phyloP scores from a whole-genome alignment of 345 rosid genomes.

The Euphorbia lathyris region DNA sequence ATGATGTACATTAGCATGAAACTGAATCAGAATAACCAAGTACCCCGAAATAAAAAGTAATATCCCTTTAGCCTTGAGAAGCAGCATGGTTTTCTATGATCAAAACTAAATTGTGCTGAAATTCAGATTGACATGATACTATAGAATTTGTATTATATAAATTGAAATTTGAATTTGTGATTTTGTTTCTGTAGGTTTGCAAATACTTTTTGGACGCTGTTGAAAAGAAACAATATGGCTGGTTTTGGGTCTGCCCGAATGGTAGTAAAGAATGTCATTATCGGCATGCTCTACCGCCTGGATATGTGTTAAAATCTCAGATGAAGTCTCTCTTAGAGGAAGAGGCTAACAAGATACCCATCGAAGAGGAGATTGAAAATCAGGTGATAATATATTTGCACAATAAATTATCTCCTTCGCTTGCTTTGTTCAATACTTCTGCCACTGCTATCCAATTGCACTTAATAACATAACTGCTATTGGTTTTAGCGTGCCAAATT shows the following conservation, averaged over 20 bases:
- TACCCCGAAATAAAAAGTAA: background rate
- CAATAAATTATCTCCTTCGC: background rate
- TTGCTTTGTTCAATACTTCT: background rate
- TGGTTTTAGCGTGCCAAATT: slow-evolving; percentile 64
- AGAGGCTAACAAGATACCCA: slow-evolving; percentile 66
- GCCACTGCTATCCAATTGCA: background rate
- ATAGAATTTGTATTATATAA: background rate
- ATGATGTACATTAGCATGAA: background rate
- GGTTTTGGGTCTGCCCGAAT: slow-evolving; percentile 95
- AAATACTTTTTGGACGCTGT: slow-evolving; percentile 92
- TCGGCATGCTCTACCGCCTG: slow-evolving; percentile 97
- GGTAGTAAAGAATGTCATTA: slow-evolving; percentile 86
- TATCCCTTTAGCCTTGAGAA: background rate
- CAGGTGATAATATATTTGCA: slow-evolving; percentile 45
- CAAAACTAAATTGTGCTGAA: background rate
- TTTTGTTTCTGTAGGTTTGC: slow-evolving; percentile 61
- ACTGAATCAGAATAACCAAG: background rate
- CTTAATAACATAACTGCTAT: slow-evolving; percentile 9
- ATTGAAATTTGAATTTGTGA: background rate
- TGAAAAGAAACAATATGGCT: slow-evolving; percentile 95
- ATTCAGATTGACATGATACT: background rate
- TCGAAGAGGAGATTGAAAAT: slow-evolving; percentile 91
- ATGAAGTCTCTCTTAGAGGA: slow-evolving; percentile 96
- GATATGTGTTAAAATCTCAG: slow-evolving; percentile 85
- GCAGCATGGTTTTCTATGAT: background rate